Evolutionary conservation across 805 yeast genomes (phyloP).

Genomic region (Metschnikowia amazonensis): DNA sequence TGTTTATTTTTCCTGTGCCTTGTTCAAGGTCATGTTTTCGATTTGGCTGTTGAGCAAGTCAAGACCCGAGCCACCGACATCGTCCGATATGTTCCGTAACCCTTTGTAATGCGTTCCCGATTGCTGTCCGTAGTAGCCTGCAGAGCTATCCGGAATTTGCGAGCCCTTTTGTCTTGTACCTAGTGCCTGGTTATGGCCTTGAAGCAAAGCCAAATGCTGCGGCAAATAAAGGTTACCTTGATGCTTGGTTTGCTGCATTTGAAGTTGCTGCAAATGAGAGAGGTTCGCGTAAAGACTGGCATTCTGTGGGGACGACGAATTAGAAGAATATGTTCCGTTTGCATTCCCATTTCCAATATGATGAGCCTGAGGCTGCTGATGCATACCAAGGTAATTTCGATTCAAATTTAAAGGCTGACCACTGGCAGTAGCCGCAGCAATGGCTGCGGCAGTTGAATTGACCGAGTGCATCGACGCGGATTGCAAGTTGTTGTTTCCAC

Average conservation of each 20-base stretch:
- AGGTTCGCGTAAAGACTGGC: conserved; percentile 18
- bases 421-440: conserved; percentile 46
- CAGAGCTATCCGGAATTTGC: conserved; percentile 9
- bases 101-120: conserved; percentile 1
- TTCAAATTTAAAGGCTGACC: conserved; percentile 42
- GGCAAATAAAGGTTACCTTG: conserved; percentile 18
- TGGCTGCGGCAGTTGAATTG: conserved; percentile 44
- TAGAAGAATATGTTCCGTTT: conserved; percentile 2
- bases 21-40: conserved; percentile 1
- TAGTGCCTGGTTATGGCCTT: conserved; percentile 10
- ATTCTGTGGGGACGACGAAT: conserved; percentile 13
- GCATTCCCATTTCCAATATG: conserved; percentile 14
- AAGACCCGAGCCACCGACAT: not conserved
- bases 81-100: not conserved
- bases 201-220: conserved; percentile 23
- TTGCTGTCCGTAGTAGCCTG: conserved; percentile 10
- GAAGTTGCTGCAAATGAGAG: conserved; percentile 19
- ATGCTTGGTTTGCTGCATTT: conserved; percentile 19
- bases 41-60: conserved; percentile 3
- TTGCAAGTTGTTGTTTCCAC: conserved; percentile 7
- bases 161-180: conserved; percentile 14
- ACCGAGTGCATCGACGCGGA: conserved; percentile 24
- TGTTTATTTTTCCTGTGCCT: conserved; percentile 3
- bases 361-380: conserved; percentile 35
- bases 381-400: conserved; percentile 29